phyloP scores from a whole-genome alignment of 371 early-diverging fungal genomes.

The Circinella minor region DNA sequence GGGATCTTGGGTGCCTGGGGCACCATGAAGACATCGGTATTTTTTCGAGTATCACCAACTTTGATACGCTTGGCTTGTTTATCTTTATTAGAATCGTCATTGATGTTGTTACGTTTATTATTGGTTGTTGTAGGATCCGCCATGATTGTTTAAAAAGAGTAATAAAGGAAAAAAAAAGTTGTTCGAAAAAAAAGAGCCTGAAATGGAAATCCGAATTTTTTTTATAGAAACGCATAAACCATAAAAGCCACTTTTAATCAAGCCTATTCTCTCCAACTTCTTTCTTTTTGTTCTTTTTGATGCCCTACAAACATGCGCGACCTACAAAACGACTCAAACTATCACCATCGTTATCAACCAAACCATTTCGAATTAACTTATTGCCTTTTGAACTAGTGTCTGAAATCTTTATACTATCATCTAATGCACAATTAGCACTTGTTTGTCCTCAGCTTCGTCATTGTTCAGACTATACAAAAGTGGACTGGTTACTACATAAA shows the following conservation, averaged over 20 bases:
- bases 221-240: background rate
- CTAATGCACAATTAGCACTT: constrained; percentile 39
- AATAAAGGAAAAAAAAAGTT: background rate
- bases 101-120: constrained; percentile 17
- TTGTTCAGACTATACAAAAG: constrained; percentile 30
- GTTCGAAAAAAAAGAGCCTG: constrained; percentile 13
- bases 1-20: constrained; percentile 82
- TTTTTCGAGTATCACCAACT: constrained; percentile 44
- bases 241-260: constrained; percentile 6
- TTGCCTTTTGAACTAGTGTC: constrained; percentile 49
- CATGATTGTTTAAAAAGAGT: constrained; percentile 13
- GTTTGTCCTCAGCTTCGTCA: constrained; percentile 28
- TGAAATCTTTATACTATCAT: constrained; percentile 40
- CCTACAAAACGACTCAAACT: background rate
- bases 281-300: background rate
- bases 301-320: background rate
- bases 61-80: constrained; percentile 46
- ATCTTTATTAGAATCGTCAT: background rate
- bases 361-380: constrained; percentile 10
- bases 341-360: background rate
- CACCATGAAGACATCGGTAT: constrained; percentile 64
- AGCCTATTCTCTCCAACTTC: too few relatives aligned
- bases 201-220: background rate
- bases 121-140: constrained; percentile 10
- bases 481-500: constrained; percentile 39